Conservation (phyloP, 164 flowering plant species). For the Magnolia changhungtana region DNA sequence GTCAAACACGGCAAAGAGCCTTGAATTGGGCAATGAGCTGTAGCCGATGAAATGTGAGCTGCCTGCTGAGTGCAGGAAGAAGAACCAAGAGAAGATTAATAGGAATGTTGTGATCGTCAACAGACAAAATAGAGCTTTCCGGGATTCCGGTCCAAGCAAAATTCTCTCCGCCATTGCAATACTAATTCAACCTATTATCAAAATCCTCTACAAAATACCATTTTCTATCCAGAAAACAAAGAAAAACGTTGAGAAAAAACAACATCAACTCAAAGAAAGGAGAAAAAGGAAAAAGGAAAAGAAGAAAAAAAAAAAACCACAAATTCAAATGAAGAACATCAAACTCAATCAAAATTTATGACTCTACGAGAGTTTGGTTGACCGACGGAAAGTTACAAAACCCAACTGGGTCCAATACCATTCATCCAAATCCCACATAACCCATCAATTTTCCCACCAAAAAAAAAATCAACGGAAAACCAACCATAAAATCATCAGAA, state of each 20-base stretch:
- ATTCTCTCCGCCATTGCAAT: slow-evolving; percentile 30
- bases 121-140: slow-evolving; percentile 42
- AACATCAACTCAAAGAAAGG: not conserved
- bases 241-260: not conserved
- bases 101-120: slow-evolving; percentile 40
- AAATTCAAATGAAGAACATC: not conserved
- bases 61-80: slow-evolving; percentile 51
- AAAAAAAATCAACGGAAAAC: slow-evolving; percentile 8
- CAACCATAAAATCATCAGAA: not conserved
- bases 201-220: not conserved
- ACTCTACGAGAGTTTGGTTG: no score
- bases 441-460: slow-evolving; percentile 3
- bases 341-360: not conserved
- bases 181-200: not conserved
- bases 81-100: slow-evolving; percentile 70
- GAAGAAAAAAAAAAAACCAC: not conserved
- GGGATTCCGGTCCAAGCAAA: slow-evolving; percentile 34
- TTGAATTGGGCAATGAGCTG: slow-evolving; percentile 34
- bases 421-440: not conserved
- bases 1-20: slow-evolving; percentile 17
- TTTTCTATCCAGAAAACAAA: slow-evolving; percentile 1
- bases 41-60: slow-evolving; percentile 36
- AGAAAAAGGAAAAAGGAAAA: not conserved
- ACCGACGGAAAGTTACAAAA: not conserved
- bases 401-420: not conserved